phyloP scores from a whole-genome alignment of 1,284 basidiomycete genomes.

The Rhodotorula mucilaginosa region DNA sequence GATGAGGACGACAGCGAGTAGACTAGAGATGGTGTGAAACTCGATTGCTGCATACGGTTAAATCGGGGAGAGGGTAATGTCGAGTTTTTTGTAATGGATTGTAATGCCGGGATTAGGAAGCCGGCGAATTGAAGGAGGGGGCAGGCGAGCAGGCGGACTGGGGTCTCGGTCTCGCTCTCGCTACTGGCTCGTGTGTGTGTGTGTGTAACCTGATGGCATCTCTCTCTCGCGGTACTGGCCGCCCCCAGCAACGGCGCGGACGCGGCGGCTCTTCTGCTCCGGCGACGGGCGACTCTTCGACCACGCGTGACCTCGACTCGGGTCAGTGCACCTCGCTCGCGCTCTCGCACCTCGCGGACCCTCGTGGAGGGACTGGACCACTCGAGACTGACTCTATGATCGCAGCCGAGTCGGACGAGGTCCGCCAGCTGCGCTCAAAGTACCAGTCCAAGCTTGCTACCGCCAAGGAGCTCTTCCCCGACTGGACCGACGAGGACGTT shows the following conservation, averaged over 20 bases:
- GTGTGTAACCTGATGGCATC: slow-evolving; percentile 15
- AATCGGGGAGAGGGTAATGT: neutral
- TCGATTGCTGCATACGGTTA: neutral
- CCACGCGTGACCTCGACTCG: slow-evolving; percentile 6
- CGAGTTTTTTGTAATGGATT: neutral
- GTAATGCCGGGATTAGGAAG: neutral
- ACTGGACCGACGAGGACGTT: slow-evolving; percentile 77
- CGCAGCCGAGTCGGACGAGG: slow-evolving; percentile 32
- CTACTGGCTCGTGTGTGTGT: neutral
- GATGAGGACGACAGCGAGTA: slow-evolving; percentile 33
- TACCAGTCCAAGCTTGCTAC: slow-evolving; percentile 25
- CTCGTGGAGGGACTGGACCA: neutral
- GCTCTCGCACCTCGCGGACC: neutral
- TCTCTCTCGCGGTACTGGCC: slow-evolving; percentile 23
- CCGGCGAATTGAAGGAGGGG: neutral
- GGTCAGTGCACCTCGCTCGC: neutral
- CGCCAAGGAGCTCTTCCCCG: slow-evolving; percentile 68
- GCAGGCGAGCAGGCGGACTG: neutral
- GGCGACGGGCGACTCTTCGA: neutral
- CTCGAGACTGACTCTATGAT: neutral
- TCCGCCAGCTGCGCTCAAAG: slow-evolving; percentile 31
- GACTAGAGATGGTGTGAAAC: neutral
- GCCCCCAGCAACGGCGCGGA: slow-evolving; percentile 21
- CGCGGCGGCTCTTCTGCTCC: slow-evolving; percentile 20
- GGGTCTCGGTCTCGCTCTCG: neutral